Conservation (phyloP, 2,329 filamentous ascomycete genomes). For the Incumbomyces delicatus region DNA sequence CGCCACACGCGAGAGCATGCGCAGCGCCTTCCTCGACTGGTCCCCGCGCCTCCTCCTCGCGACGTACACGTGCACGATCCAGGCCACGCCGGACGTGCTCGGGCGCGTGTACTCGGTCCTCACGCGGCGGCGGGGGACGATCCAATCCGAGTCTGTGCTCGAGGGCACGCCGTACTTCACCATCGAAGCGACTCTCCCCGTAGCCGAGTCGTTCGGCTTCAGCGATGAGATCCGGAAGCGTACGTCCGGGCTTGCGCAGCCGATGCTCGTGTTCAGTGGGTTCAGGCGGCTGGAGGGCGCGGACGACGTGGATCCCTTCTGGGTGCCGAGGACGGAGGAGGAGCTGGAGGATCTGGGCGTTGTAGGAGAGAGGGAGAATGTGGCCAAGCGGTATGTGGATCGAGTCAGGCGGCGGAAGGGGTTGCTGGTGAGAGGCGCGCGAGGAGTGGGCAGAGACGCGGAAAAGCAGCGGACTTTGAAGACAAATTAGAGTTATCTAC, state of each 20-base stretch:
- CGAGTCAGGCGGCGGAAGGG: slow-evolving; percentile 78
- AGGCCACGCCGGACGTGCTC: slow-evolving; percentile 81
- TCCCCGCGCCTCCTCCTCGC: slow-evolving; percentile 87
- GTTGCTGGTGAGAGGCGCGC: slow-evolving; percentile 65
- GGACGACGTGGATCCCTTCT: slow-evolving; percentile 83
- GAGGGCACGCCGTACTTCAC: slow-evolving; percentile 96
- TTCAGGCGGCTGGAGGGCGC: slow-evolving; percentile 61
- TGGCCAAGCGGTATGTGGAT: slow-evolving; percentile 95
- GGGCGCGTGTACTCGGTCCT: slow-evolving; percentile 95
- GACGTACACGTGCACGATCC: slow-evolving; percentile 97
- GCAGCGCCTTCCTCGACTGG: slow-evolving; percentile 87
- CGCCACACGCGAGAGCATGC: slow-evolving; percentile 72
- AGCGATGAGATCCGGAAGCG: slow-evolving; percentile 92
- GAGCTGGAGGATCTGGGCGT: slow-evolving; percentile 94
- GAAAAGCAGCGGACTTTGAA: slow-evolving; percentile 82
- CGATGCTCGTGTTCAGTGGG: slow-evolving; percentile 85
- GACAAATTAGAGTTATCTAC: slow-evolving; percentile 33
- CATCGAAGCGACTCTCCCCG: slow-evolving; percentile 76
- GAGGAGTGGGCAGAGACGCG: slow-evolving; percentile 67
- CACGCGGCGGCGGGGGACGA: slow-evolving; percentile 81
- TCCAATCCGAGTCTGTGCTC: slow-evolving; percentile 83
- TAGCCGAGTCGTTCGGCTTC: slow-evolving; percentile 93
- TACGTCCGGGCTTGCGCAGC: slow-evolving; percentile 79
- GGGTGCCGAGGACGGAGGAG: slow-evolving; percentile 94
- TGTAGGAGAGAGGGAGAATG: slow-evolving; percentile 85